Evolutionary conservation across 2,329 filamentous ascomycete species (phyloP).

Genomic region (Monosporascus sp.): DNA sequence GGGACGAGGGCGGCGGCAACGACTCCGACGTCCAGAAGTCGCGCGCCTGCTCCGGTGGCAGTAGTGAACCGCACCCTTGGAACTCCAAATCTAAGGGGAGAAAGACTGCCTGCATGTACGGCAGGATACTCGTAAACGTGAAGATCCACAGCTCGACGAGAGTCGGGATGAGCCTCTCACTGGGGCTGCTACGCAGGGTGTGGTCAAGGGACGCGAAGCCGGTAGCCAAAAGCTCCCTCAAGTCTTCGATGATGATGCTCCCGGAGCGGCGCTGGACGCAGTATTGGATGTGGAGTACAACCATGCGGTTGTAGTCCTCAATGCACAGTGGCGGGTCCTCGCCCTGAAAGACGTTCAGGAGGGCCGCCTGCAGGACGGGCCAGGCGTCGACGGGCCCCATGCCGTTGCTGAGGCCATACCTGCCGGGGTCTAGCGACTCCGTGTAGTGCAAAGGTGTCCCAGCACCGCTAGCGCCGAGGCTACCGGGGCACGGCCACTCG

Average conservation of each 20-base stretch:
- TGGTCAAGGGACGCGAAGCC: conserved; percentile 85
- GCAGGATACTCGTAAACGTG: conserved; percentile 83
- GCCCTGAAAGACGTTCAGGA: conserved; percentile 74
- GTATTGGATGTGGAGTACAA: conserved; percentile 71
- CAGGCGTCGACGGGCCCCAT: conserved; percentile 75
- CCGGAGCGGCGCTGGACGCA: conserved; percentile 70
- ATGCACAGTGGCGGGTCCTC: conserved; percentile 75
- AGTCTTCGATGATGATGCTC: conserved; percentile 66
- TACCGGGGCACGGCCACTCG: conserved; percentile 51
- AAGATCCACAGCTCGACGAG: conserved; percentile 93
- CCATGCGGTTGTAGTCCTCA: conserved; percentile 76
- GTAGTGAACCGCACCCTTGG: conserved; percentile 72
- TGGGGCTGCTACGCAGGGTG: conserved; percentile 69
- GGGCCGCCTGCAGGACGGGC: conserved; percentile 70
- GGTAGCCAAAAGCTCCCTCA: conserved; percentile 68
- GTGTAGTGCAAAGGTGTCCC: conserved; percentile 40
- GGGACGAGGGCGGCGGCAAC: conserved; percentile 42
- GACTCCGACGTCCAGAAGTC: conserved; percentile 69
- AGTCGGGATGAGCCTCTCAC: conserved; percentile 83
- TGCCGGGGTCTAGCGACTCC: conserved; percentile 49
- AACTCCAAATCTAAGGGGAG: conserved; percentile 91
- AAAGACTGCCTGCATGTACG: conserved; percentile 94
- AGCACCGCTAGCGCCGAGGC: conserved; percentile 42
- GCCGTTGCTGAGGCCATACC: conserved; percentile 58
- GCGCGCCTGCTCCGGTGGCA: conserved; percentile 70